phyloP scores from a whole-genome alignment of 257 asterid genomes.

The Solanum lycopersicoides region DNA sequence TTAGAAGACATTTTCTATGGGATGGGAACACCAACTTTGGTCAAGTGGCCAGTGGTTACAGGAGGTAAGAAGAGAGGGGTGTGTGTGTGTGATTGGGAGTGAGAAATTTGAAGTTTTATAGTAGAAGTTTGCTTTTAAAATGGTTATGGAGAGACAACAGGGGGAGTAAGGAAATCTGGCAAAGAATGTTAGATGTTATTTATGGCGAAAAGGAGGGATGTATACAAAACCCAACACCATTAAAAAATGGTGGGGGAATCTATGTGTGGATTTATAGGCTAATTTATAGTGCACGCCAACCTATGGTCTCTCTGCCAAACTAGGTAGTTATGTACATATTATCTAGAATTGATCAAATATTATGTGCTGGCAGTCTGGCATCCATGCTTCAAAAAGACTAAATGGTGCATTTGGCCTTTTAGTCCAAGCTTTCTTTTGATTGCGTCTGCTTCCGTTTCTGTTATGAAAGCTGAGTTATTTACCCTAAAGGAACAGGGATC shows the following conservation, averaged over 20 bases:
- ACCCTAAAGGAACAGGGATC: not conserved
- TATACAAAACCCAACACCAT: not conserved
- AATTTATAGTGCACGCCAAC: not conserved
- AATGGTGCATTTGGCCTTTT: not conserved
- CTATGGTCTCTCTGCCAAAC: not conserved
- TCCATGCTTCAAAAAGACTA: not conserved
- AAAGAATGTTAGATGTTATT: not conserved
- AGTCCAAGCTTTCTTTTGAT: not conserved
- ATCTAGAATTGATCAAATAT: not conserved
- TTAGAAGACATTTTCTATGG: not conserved
- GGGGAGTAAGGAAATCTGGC: not conserved
- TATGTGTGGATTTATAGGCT: not conserved
- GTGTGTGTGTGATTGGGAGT: not conserved
- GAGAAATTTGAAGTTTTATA: not conserved
- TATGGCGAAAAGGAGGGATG: not conserved
- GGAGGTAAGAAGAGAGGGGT: not conserved
- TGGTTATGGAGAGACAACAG: not conserved
- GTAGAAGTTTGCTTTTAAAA: not conserved
- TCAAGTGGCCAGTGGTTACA: not conserved
- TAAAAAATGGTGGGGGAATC: not conserved
- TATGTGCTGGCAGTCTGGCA: not conserved
- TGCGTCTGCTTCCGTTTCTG: not conserved
- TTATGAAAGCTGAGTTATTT: not conserved
- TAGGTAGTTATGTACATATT: not conserved
- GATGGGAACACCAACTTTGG: not conserved